Evolutionary conservation across 116 monocot species (phyloP), one percentile per base, ranked within the genome.

Genomic region (Phalaenopsis hybrid): DNA sequence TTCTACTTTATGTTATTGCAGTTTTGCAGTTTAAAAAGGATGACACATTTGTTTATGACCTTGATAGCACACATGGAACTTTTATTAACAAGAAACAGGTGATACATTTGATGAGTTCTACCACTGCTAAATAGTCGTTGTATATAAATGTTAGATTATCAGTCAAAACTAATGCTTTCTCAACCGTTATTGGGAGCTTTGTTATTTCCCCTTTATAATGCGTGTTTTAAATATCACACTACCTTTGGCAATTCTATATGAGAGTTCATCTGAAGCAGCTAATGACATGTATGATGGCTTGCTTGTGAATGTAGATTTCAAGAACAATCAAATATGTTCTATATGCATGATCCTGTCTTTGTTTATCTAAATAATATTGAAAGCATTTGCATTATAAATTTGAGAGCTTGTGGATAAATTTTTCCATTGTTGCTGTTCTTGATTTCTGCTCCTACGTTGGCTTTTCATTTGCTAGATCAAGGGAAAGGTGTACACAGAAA

Each of bases 11-110:
- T 72, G 6, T 20, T 77, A 4, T 77, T 17, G 4, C 85, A 96
- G 96, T 94, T 88, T 85, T 96, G 84, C 96, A 96, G 86, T 96
- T 94, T 57, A 94, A 86, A 81, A 85, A 89, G 79, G 85, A 83
- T 70, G 83, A 90, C 79, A 87, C 83, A 51, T 94, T 91, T 81
- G 83, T 96, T 76, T 96, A 92, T 89, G 96, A 96, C 85, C 86
- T 96, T 85, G 94, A 90, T 12, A 96, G 96, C 43, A 94, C 96
- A 37, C 94, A 96, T 85, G 96, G 96, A 9, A 94, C 96, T 51
- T 92, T 81, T 58, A 41, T 96, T 81, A 96, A 96, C 81, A 96
- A 96, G 82, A 85, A 48, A 78, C 88, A 90, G 96, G 96, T 94
- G 85, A 5, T 68, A 13, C 15, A 20, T 80, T 81, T 4, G 11